These are phyloP conservation scores for Sporothrix schenckii DNA, from an alignment of 2,329 filamentous ascomycete species.

Conservation along the genomic window DNA sequence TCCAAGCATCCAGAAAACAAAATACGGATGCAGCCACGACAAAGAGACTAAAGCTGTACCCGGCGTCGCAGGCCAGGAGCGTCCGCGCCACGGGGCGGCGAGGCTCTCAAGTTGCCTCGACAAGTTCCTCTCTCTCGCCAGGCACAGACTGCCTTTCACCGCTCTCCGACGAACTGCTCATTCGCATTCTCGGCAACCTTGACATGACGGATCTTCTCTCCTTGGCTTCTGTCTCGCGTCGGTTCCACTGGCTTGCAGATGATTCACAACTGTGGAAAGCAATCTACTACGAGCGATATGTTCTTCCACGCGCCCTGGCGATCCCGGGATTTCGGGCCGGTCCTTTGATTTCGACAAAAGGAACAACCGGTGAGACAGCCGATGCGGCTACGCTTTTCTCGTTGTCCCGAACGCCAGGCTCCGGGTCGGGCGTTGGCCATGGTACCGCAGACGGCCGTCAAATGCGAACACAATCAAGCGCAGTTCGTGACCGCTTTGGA, in stretches of 20 bases:
- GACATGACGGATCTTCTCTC: conserved; percentile 67
- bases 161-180: conserved; percentile 83
- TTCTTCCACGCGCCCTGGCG: conserved; percentile 75
- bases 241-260: conserved; percentile 70
- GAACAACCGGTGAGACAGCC: not conserved
- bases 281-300: conserved; percentile 85
- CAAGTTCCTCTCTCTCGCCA: not conserved
- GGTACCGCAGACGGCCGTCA: not conserved
- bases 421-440: not conserved
- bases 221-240: conserved; percentile 68
- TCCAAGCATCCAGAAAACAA: no score
- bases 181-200: conserved; percentile 82
- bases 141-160: conserved; percentile 66
- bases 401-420: no score
- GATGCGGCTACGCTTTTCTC: not conserved
- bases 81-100: not conserved
- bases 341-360: not conserved
- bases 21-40: not conserved
- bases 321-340: conserved; percentile 64
- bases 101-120: not conserved
- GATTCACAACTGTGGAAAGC: conserved; percentile 92
- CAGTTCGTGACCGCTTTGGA: not conserved
- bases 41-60: not conserved
- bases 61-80: not conserved
- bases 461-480: not conserved